Conservation (phyloP, 495 filamentous ascomycete genomes). For the Astrocystis sublimbata region DNA sequence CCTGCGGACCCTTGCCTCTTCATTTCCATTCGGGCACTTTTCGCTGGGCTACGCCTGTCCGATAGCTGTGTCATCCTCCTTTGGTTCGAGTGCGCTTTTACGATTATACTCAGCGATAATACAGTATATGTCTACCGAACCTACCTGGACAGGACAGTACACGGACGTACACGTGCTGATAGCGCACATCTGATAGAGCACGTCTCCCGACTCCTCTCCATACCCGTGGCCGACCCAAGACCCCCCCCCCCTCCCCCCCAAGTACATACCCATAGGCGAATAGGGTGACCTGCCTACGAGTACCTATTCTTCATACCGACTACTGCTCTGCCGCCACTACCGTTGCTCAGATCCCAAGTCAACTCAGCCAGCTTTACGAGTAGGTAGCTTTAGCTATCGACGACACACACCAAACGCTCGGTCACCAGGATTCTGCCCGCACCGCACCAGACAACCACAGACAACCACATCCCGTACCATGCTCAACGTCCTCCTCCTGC, state of each 20-base stretch:
- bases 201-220: background rate
- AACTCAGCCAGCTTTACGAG: too few relatives aligned
- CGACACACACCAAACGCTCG: background rate
- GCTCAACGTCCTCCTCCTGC: background rate
- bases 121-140: background rate
- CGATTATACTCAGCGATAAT: background rate
- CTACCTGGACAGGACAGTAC: too few relatives aligned
- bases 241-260: too few relatives aligned
- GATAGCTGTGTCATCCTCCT: conserved; percentile 10
- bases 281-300: too few relatives aligned
- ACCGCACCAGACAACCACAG: too few relatives aligned
- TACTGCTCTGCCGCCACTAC: too few relatives aligned
- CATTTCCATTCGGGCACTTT: conserved; percentile 14
- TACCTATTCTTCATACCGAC: too few relatives aligned
- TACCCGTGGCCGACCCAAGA: too few relatives aligned
- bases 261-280: too few relatives aligned
- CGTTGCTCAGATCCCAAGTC: too few relatives aligned
- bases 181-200: too few relatives aligned
- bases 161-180: too few relatives aligned
- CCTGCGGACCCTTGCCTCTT: conserved; percentile 16
- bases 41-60: background rate
- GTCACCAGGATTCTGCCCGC: background rate
- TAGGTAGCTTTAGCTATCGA: background rate
- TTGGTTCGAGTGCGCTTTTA: background rate
- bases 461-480: background rate